A percentile compares a stretch with the other conserved stretches of the same genome.
Evolutionary conservation across 495 filamentous ascomycete genomes (phyloP).

Genomic region (Terfezia boudieri): DNA sequence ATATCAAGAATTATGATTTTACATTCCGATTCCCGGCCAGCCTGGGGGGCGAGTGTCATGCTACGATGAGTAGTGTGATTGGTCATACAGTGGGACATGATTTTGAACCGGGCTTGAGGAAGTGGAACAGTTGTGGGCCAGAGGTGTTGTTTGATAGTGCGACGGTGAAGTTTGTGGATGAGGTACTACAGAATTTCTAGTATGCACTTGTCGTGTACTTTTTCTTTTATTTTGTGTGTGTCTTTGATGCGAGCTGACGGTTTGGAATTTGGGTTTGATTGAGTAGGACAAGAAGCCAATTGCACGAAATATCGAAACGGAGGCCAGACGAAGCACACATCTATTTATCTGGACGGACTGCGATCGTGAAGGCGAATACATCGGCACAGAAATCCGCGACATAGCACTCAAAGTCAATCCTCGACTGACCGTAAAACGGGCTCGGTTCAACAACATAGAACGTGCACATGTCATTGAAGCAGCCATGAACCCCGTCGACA

Average conservation of each 20-base stretch:
- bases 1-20: constrained; percentile 88
- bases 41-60: constrained; percentile 53
- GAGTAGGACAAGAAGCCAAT: constrained; percentile 29
- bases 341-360: constrained; percentile 98
- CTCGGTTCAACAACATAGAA: constrained; percentile 89
- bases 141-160: constrained; percentile 62
- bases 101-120: constrained; percentile 44
- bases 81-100: constrained; percentile 61
- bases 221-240: too few species aligned
- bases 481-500: constrained; percentile 45
- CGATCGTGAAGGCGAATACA: constrained; percentile 92
- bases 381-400: constrained; percentile 75
- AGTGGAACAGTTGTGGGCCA: constrained; percentile 64
- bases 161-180: constrained; percentile 38
- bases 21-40: constrained; percentile 58
- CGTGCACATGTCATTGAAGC: constrained; percentile 75
- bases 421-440: constrained; percentile 56
- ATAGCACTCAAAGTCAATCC: constrained; percentile 54
- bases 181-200: constrained; percentile 23
- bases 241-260: background rate
- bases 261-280: background rate
- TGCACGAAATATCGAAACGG: constrained; percentile 57
- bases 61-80: constrained; percentile 78
- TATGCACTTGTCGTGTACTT: too few species aligned
- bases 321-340: constrained; percentile 44